Percentiles rank a stretch among this genome's conserved stretches.
These are phyloP conservation scores for Liquidambar formosana DNA, from an alignment of 164 flowering plant species.

Conservation along the genomic window DNA sequence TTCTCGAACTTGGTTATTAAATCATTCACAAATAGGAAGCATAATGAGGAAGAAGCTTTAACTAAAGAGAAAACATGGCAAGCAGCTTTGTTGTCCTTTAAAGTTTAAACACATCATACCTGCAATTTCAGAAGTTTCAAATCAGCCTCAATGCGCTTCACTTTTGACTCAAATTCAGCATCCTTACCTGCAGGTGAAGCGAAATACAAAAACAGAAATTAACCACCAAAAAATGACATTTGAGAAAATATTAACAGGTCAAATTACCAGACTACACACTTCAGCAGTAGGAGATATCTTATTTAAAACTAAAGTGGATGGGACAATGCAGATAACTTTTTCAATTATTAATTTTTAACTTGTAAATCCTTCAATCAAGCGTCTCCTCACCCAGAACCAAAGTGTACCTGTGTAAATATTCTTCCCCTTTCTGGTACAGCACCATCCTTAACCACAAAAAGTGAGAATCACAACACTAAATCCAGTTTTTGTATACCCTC, in stretches of 20 bases:
- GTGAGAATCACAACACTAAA: too few species aligned
- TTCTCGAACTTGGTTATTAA: too few species aligned
- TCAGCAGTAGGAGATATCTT: background rate
- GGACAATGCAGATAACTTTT: background rate
- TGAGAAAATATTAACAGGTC: background rate
- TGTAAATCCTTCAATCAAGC: background rate
- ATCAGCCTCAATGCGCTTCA: constrained; percentile 83
- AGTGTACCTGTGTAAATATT: too few species aligned
- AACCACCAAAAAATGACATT: too few species aligned
- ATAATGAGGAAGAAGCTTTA: background rate
- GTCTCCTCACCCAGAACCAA: too few species aligned
- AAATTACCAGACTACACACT: background rate
- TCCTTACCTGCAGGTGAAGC: constrained; percentile 41
- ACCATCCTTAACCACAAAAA: too few species aligned
- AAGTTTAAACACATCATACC: constrained; percentile 35
- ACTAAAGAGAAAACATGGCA: background rate
- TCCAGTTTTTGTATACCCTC: background rate
- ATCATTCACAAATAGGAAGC: background rate
- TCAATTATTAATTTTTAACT: background rate
- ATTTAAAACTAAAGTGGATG: background rate
- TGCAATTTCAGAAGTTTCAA: constrained; percentile 71
- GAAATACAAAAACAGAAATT: background rate
- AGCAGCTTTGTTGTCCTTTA: background rate
- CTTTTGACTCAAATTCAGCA: constrained; percentile 41
- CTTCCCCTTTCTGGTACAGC: too few species aligned